Base-by-base conservation (phyloP, 78 protist species). In the Thecamonas trahens region DNA sequence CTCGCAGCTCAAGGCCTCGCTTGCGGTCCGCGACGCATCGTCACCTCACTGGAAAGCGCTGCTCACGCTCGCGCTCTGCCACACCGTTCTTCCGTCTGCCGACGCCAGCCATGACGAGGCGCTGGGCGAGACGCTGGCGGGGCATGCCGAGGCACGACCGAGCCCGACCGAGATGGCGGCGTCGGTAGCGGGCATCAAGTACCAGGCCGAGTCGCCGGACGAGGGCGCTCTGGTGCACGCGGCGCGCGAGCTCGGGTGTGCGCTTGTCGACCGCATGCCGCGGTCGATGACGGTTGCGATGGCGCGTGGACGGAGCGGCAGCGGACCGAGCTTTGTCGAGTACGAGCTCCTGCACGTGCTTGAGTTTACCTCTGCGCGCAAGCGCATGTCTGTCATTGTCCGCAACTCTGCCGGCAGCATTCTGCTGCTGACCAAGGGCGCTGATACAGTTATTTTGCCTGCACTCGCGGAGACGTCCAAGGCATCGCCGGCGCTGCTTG, bases 171-270 rank as follows among this genome's bases (percentile, higher is more conserved):
- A 54, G 44, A 14, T 17, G 64, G 67, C 3, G 22, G n/a, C n/a
- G n/a, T n/a, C n/a, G n/a, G n/a, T 4, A 17, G 57, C 31, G 38
- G 31, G 38, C 26, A 54, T 72, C 18, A 28, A 20, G 22, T 89
- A 81, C 76, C 83, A 84, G 66, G 90, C 93, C 4, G 63, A 84
- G 31, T 88, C 94, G 7, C 97, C 97, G 6, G 97, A 93, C 61
- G 97, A 93, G 65, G 88, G 61, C 24, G 94, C 93, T 32, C 86
- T 92, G 32, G 94, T 92, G 18, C 37, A 2, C 8, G 92, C 88
- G 0, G 85, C 87, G 18, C 45, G 67, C 26, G 50, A 31, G 28
- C 70, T 92, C 5, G 92, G 90, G 18, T 55, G 84, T 7, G 70
- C 58, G 29, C 84, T 89, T 69, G 67, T 52, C 52, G 53, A 9